Conservation (phyloP, 768 basidiomycete species). For the Calocybe cyanea region DNA sequence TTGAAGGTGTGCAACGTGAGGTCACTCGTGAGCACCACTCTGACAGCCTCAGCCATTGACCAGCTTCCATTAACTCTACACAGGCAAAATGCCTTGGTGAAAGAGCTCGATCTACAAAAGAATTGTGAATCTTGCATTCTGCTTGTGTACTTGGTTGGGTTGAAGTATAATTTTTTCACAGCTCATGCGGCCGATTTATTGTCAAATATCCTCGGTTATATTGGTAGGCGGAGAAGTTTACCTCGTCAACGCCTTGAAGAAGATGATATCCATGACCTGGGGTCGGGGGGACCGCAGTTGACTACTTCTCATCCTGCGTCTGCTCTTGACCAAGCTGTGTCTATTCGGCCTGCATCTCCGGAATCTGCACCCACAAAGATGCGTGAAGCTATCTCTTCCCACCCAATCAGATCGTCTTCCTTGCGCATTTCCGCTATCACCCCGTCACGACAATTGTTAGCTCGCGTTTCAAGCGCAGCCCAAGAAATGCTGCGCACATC, state of each 20-base stretch:
- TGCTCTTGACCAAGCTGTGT: neutral
- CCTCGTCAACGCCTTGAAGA: neutral
- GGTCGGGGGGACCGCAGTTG: neutral
- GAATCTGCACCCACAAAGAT: neutral
- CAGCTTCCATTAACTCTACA: conserved; percentile 75
- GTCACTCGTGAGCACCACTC: neutral
- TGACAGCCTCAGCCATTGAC: conserved; percentile 54
- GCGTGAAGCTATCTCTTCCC: neutral
- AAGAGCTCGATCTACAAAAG: conserved; percentile 69
- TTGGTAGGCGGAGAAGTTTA: conserved; percentile 23
- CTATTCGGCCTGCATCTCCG: neutral
- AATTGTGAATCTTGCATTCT: conserved; percentile 36
- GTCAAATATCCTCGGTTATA: conserved; percentile 45
- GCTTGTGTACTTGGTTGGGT: conserved; percentile 5
- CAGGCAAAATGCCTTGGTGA: conserved; percentile 64
- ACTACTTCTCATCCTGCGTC: neutral
- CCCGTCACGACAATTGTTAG: conserved; percentile 48
- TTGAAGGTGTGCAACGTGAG: conserved; percentile 51
- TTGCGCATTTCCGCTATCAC: conserved; percentile 22
- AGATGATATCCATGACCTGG: neutral
- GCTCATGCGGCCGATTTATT: conserved; percentile 38
- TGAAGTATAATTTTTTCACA: conserved; percentile 16
- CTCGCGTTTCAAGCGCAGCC: conserved; percentile 52
- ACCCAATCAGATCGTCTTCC: conserved; percentile 15
- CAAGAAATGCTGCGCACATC: conserved; percentile 61